Conservation (phyloP, 495 filamentous ascomycete species). For the Penicillium riverlandense region DNA sequence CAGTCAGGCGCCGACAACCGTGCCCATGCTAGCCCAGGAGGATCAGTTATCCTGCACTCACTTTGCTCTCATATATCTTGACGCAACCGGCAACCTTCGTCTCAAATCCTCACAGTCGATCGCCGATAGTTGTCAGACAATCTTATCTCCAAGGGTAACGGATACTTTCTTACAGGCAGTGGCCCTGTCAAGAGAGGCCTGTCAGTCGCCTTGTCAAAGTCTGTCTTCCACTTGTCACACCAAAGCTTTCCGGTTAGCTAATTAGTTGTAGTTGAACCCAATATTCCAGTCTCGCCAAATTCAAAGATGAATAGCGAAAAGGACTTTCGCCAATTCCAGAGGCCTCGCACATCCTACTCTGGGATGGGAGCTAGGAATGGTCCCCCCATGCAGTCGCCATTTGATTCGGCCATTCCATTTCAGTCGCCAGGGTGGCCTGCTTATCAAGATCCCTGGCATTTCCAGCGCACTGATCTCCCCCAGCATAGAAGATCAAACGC, state of each 20-base stretch:
- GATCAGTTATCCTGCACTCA: constrained; percentile 20
- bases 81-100: constrained; percentile 27
- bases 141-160: constrained; percentile 29
- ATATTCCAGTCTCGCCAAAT: too few relatives aligned
- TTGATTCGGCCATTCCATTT: too few relatives aligned
- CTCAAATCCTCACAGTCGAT: constrained; percentile 30
- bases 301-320: too few relatives aligned
- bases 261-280: background rate
- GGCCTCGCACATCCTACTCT: background rate
- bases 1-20: constrained; percentile 14
- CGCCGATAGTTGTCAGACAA: constrained; percentile 21
- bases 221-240: background rate
- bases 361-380: background rate
- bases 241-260: background rate
- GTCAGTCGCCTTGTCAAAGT: constrained; percentile 8
- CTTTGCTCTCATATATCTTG: constrained; percentile 34
- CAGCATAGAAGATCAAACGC: constrained; percentile 13
- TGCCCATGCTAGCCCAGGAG: constrained; percentile 19
- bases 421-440: background rate
- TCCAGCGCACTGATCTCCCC: background rate
- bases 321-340: background rate
- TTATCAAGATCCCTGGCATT: constrained; percentile 1
- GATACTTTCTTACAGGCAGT: constrained; percentile 31
- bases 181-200: constrained; percentile 16
- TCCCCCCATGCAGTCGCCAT: too few relatives aligned